Conservation (phyloP, 805 yeast genomes). For the Schwanniomyces sp. region DNA sequence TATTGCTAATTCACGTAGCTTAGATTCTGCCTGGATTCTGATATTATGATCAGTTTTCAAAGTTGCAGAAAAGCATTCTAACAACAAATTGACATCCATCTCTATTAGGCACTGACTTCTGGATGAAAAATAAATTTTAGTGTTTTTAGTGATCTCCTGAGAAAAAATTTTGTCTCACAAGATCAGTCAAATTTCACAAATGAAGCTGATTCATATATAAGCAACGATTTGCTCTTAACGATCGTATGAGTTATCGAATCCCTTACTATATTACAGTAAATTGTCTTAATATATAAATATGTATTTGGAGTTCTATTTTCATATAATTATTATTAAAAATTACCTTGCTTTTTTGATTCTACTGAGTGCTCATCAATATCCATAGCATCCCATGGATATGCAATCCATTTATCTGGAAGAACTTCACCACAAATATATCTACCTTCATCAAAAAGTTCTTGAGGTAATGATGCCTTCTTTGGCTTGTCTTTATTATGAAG, state of each 20-base stretch:
- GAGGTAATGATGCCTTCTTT: slow-evolving; percentile 73
- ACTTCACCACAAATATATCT: slow-evolving; percentile 73
- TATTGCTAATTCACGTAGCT: slow-evolving; percentile 56
- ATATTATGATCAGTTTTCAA: slow-evolving; percentile 61
- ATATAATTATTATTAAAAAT: slow-evolving; percentile 30
- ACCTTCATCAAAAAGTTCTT: slow-evolving; percentile 59
- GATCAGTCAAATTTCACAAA: neutral
- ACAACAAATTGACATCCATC: slow-evolving; percentile 70
- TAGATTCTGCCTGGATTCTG: slow-evolving; percentile 69
- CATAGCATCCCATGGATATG: slow-evolving; percentile 87
- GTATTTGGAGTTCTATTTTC: too few species aligned
- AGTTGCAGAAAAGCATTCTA: slow-evolving; percentile 78
- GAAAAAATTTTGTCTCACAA: neutral
- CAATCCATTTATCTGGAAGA: slow-evolving; percentile 79
- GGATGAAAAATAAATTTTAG: neutral
- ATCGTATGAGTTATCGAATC: too few species aligned
- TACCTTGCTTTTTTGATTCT: slow-evolving; percentile 65
- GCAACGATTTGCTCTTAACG: too few species aligned
- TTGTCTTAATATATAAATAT: too few species aligned
- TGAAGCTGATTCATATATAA: too few species aligned
- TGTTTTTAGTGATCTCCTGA: neutral
- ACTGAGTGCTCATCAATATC: slow-evolving; percentile 79
- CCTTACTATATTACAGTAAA: too few species aligned
- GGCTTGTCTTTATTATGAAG: slow-evolving; percentile 82
- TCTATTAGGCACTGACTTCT: neutral